phyloP scores from a whole-genome alignment of 371 early-diverging fungal genomes.

The Mortierella sp. region DNA sequence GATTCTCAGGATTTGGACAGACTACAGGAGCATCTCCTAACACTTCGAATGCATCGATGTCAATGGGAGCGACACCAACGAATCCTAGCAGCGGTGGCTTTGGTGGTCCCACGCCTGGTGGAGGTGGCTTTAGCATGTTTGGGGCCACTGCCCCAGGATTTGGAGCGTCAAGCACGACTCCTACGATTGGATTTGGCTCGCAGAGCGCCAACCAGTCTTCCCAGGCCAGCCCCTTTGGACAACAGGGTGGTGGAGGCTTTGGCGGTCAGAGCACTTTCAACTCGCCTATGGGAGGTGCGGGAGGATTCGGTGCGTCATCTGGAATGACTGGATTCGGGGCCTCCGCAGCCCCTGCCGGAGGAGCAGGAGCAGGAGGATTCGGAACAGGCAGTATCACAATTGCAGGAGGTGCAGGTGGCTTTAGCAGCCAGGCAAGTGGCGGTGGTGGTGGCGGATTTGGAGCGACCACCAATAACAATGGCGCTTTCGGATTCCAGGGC shows the following conservation, averaged over 20 bases:
- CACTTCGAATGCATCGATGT: not conserved
- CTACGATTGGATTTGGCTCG: slow-evolving; percentile 12
- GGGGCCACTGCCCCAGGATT: slow-evolving; percentile 13
- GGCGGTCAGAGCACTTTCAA: slow-evolving; percentile 10
- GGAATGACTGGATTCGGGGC: slow-evolving; percentile 18
- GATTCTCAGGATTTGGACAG: slow-evolving; percentile 18
- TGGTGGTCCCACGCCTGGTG: not conserved
- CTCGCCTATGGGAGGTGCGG: not conserved
- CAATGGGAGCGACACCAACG: slow-evolving; percentile 10
- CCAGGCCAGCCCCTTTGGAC: slow-evolving; percentile 14
- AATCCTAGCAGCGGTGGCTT: slow-evolving; percentile 11
- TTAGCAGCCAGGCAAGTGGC: slow-evolving; percentile 9
- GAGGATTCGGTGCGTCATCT: slow-evolving; percentile 19
- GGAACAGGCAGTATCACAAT: slow-evolving; percentile 19
- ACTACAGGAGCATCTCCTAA: not conserved
- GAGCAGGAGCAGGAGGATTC: slow-evolving; percentile 8
- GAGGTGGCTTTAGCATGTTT: slow-evolving; percentile 12
- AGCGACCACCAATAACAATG: slow-evolving; percentile 1
- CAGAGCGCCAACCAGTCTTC: not conserved
- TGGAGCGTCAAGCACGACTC: slow-evolving; percentile 11
- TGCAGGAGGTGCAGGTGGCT: slow-evolving; percentile 18
- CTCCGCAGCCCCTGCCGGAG: not conserved
- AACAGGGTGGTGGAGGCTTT: slow-evolving; percentile 11
- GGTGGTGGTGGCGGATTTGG: slow-evolving; percentile 22
- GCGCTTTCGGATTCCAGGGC: slow-evolving; percentile 33